These are phyloP conservation scores for Annulohypoxylon truncatum DNA, from an alignment of 2,329 filamentous ascomycete genomes.

Conservation along the genomic window DNA sequence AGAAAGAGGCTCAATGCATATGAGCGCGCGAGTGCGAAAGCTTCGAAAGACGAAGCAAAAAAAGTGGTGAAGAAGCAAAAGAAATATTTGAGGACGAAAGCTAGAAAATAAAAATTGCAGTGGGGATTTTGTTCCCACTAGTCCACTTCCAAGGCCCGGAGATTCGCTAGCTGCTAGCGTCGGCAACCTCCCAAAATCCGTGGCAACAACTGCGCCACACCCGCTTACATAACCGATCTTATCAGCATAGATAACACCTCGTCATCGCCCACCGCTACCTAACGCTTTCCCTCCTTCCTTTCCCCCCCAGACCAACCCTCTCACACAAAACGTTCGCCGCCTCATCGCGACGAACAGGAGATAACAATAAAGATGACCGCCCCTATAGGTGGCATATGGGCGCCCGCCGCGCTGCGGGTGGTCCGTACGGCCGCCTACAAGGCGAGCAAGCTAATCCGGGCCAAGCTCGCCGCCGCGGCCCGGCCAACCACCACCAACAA, in stretches of 20 bases:
- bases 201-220: conserved; percentile 37
- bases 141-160: not conserved
- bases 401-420: conserved; percentile 65
- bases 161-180: not conserved
- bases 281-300: not conserved
- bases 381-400: conserved; percentile 66
- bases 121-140: conserved; percentile 21
- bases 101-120: conserved; percentile 30
- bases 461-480: conserved; percentile 59
- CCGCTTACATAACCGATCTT: conserved; percentile 30
- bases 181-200: conserved; percentile 1
- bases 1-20: conserved; percentile 3
- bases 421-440: conserved; percentile 64
- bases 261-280: conserved; percentile 28
- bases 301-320: conserved; percentile 17
- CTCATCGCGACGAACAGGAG: conserved; percentile 41
- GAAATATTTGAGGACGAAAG: conserved; percentile 15
- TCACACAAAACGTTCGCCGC: conserved; percentile 38
- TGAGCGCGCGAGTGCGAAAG: not conserved
- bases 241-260: conserved; percentile 31
- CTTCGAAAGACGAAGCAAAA: not conserved
- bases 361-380: conserved; percentile 63
- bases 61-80: conserved; percentile 7
- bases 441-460: conserved; percentile 63
- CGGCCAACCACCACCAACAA: conserved; percentile 61